Evolutionary conservation across 2,329 filamentous ascomycete genomes (phyloP).

Genomic region (Clonostachys rhizophaga): DNA sequence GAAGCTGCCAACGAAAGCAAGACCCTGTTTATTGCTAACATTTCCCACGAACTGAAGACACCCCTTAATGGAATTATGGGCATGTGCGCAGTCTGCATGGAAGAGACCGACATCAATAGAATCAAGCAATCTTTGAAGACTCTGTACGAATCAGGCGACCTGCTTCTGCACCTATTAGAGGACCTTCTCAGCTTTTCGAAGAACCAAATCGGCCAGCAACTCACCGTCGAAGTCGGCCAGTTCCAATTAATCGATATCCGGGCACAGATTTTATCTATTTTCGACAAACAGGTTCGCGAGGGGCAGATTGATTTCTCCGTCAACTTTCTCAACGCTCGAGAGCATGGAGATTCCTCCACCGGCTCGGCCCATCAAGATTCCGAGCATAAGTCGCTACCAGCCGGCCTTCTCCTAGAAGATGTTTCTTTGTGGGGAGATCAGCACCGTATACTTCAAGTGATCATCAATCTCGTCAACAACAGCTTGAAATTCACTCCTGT

Average conservation of each 20-base stretch:
- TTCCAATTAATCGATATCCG: conserved; percentile 81
- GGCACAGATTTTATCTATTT: conserved; percentile 79
- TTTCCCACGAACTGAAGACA: conserved; percentile 83
- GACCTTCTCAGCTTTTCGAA: conserved; percentile 92
- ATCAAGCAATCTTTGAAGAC: conserved; percentile 82
- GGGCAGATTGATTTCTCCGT: conserved; percentile 71
- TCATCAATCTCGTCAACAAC: conserved; percentile 91
- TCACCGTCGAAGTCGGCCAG: conserved; percentile 78
- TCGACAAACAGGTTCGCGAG: conserved; percentile 84
- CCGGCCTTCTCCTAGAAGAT: conserved; percentile 57
- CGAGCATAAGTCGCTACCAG: not conserved
- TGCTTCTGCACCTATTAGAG: conserved; percentile 80
- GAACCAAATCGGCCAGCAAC: conserved; percentile 84
- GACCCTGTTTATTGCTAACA: conserved; percentile 95
- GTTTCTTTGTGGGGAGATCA: conserved; percentile 93
- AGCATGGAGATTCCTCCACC: conserved; percentile 40
- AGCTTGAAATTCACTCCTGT: conserved; percentile 84
- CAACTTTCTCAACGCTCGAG: conserved; percentile 49
- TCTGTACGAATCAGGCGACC: conserved; percentile 70
- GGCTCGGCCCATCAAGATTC: not conserved
- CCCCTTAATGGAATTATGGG: conserved; percentile 94
- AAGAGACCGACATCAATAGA: conserved; percentile 72
- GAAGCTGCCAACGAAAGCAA: conserved; percentile 97
- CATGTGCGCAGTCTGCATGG: conserved; percentile 91
- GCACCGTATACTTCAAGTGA: conserved; percentile 84